Conservation (phyloP, 306 rosid genomes). For the Hylodesmum podocarpum region DNA sequence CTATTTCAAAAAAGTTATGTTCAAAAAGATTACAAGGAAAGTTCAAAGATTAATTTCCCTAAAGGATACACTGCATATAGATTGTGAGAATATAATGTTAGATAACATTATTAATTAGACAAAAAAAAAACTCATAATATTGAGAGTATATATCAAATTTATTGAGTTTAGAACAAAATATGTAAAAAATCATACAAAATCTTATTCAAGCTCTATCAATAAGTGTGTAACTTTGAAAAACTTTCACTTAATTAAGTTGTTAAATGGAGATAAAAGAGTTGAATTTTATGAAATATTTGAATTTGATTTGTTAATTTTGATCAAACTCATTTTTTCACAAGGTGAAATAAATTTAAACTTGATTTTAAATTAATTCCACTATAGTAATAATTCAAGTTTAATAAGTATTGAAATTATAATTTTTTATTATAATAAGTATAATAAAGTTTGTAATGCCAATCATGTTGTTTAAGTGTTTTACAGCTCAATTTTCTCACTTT, state of each 20-base stretch:
- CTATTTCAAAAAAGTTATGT: not conserved
- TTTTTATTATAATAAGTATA: too few species aligned
- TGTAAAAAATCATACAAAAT: too few species aligned
- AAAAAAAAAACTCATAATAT: too few species aligned
- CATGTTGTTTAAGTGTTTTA: not conserved
- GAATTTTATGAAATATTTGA: not conserved
- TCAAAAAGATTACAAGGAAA: not conserved
- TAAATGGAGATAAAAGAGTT: not conserved
- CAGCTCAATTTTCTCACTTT: not conserved
- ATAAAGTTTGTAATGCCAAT: not conserved
- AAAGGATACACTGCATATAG: not conserved
- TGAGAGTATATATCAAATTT: too few species aligned
- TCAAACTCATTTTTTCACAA: not conserved
- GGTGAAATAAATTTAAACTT: not conserved
- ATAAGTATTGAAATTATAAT: not conserved
- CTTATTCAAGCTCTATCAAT: too few species aligned
- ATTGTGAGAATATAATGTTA: not conserved
- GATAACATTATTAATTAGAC: not conserved
- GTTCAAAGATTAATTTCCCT: not conserved
- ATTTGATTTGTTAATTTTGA: not conserved
- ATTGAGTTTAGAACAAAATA: too few species aligned
- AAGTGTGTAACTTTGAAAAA: not conserved
- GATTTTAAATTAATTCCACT: not conserved
- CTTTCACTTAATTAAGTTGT: not conserved
- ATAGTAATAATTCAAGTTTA: not conserved